A percentile compares a stretch with the other conserved stretches of the same genome.
phyloP scores from a whole-genome alignment of 257 asterid species.

The Solanum boliviense region DNA sequence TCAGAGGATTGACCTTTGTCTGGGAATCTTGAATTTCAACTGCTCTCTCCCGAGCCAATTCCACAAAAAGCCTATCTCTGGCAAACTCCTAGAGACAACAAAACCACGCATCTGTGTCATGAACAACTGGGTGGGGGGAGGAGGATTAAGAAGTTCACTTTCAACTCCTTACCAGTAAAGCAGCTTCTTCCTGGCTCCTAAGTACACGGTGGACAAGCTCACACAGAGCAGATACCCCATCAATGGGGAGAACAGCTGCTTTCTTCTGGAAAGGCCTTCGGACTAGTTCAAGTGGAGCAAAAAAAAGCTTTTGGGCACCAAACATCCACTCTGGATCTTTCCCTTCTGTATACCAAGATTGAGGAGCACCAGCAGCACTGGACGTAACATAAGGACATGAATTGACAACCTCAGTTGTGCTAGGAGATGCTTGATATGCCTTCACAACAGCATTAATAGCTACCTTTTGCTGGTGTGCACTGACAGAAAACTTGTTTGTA shows the following conservation, averaged over 20 bases:
- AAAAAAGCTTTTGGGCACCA: conserved; percentile 32
- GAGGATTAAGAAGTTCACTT: not conserved
- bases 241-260: conserved; percentile 68
- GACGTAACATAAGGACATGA: conserved; percentile 89
- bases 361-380: conserved; percentile 42
- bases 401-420: conserved; percentile 64
- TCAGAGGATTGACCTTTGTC: conserved; percentile 42
- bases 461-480: conserved; percentile 87
- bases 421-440: conserved; percentile 79
- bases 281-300: conserved; percentile 56
- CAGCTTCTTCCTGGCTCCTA: conserved; percentile 68
- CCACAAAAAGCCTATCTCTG: conserved; percentile 65
- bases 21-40: conserved; percentile 39
- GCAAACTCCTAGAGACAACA: conserved; percentile 56
- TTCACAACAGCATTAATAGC: conserved; percentile 61
- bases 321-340: conserved; percentile 20
- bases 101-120: not conserved
- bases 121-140: not conserved
- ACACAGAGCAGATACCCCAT: conserved; percentile 69
- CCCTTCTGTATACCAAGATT: conserved; percentile 47
- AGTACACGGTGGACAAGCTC: conserved; percentile 60
- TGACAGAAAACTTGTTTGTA: conserved; percentile 90
- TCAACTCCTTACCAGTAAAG: conserved; percentile 52
- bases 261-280: conserved; percentile 67
- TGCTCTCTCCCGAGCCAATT: conserved; percentile 67